These are phyloP conservation scores for Kuraishia hungarica DNA, from an alignment of 805 yeast species.

Conservation along the genomic window DNA sequence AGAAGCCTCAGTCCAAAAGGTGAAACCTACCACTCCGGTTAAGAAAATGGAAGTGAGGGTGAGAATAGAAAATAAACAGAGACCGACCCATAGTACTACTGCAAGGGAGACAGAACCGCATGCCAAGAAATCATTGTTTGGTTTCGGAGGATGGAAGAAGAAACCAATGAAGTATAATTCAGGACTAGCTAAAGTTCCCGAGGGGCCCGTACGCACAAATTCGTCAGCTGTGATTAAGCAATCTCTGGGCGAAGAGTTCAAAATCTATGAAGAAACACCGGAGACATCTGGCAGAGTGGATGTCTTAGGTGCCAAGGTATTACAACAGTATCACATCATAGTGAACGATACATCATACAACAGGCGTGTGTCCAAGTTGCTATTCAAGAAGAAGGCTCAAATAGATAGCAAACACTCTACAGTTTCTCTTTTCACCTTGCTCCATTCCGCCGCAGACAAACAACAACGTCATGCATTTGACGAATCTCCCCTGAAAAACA, in stretches of 20 bases:
- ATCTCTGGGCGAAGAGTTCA: slow-evolving; percentile 7
- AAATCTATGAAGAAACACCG: background rate
- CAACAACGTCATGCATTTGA: background rate
- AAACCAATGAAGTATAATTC: background rate
- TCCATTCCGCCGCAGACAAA: background rate
- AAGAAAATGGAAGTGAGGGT: slow-evolving; percentile 41
- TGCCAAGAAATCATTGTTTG: background rate
- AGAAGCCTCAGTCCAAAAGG: slow-evolving; percentile 29
- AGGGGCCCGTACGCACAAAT: background rate
- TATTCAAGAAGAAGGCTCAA: slow-evolving; percentile 2
- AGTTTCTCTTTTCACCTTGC: background rate
- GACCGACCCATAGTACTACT: background rate
- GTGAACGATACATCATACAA: slow-evolving; percentile 6
- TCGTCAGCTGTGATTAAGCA: slow-evolving; percentile 5
- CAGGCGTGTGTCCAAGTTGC: slow-evolving; percentile 16
- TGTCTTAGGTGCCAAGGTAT: slow-evolving; percentile 59
- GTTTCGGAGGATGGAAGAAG: background rate
- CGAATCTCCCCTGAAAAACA: background rate
- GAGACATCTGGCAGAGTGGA: slow-evolving; percentile 35
- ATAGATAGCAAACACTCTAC: background rate
- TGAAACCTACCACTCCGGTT: slow-evolving; percentile 63
- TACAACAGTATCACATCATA: slow-evolving; percentile 37
- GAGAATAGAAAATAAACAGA: background rate
- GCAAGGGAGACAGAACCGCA: background rate
- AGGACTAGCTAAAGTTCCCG: background rate